Base-by-base conservation (phyloP, 2,329 filamentous ascomycete genomes). In the Massarina eburnea region DNA sequence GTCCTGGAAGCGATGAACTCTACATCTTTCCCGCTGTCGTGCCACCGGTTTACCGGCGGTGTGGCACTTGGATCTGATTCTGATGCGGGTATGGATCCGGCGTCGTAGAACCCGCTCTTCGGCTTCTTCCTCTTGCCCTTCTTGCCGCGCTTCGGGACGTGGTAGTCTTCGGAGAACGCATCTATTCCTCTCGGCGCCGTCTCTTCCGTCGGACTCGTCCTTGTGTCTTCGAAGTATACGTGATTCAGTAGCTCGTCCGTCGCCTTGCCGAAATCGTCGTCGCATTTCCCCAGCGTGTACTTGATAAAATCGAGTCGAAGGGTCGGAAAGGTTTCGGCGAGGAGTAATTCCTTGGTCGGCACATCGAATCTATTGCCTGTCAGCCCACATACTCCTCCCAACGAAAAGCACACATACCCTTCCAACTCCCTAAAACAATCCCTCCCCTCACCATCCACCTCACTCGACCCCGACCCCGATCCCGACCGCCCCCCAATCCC, bases 161-260 rank as follows among this genome's bases (percentile, higher is more conserved):
- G 71, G 14, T 82, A 78, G 0, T 78, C 78, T 30, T 82, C 77
- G 18, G 82, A 83, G 63, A 96, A 96, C 0, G 82, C 90, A 46
- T 96, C 90, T n/a, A 96, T 76, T 0, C 91, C 89, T 63, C 88
- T 92, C 1, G 74, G 65, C 4, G 73, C 60, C 15, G 73, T 34
- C 26, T 69, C 72, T 37, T 70, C 66, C 2, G 67, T 72, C 3
- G 76, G 72, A 29, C 70, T 71, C 14, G 80, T 75, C 43, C 81
- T 76, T 0, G 80, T 80, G 45, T 90, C 82, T 46, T 89, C 83
- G 4, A 96, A 83, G 61, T 86, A 90, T 17, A 88, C 83, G 12
- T 89, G 77, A 54, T 88, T 95, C 24, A 96, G 78, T 10, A 97
- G 74, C 47, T 90, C 84, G 58, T 96, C 90, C 51, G 95, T 84